Base-by-base conservation (phyloP, 257 asterid species). In the Ilex aquifolium region DNA sequence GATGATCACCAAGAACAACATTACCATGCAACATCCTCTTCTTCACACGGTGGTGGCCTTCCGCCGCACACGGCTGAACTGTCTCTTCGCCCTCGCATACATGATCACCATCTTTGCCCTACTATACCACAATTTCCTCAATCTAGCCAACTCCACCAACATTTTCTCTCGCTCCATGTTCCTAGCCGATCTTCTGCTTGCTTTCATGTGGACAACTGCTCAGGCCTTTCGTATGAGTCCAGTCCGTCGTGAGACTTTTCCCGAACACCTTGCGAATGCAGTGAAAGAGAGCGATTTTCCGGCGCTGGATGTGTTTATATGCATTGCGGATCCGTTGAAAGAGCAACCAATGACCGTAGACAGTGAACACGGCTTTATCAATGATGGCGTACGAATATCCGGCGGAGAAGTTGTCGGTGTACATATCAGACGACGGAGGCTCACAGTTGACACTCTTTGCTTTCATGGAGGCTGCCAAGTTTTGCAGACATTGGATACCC, bases 381-480 rank as follows among this genome's bases (percentile, higher is more conserved):
- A 91, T 85, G 8, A 78, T 88, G 91, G 88, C 91, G 12, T 88
- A 83, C 0, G 95, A 88, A 40, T 88, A 78, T 65, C 95, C 89
- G 46, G 2, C 87, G n/a, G 88, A 80, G 17, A 88, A 88, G 64
- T 13, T 88, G 31, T 85, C 91, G 32, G 79, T 88, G 6, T 88
- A 81, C 63, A 86, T 88, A 64, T 85, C 96, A 42, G 91, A 85
- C 60, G 96, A 88, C 40, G 96, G 96, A 9, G 95, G 91, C 0
- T 85, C 95, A 36, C 83, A 85, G 76, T 80, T 85, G 13, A 88
- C 84, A 2, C 72, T 85, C 63, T 88, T 85, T 65, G 90, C 84
- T 60, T 78, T 88, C 72, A 73, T 85, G 88, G 96, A 90, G 73
- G 95, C 95, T 42, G 90, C 88, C 16, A 79, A 79, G 39, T 90